Evolutionary conservation across 805 yeast genomes (phyloP), one percentile per base, ranked within the genome.

Genomic region (Yamadazyma paraphyllophila): DNA sequence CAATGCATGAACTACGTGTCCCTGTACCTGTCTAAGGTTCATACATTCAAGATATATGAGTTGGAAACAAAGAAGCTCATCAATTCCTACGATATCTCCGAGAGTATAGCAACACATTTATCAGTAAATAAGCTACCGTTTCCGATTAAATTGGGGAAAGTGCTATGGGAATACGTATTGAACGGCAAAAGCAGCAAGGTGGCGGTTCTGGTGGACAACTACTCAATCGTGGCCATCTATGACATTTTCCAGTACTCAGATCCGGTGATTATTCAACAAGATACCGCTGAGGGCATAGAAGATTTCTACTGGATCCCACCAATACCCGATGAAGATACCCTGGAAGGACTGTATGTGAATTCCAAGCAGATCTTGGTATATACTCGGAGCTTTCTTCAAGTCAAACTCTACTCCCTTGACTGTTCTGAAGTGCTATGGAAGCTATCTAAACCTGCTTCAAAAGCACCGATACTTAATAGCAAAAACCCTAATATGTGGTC

Each of bases 231-330:
- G 13, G 39, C 64, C 6, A 52, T 69, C 6, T 54, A 60, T 36
- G 67, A 59, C 39, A 46, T 67, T 14, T 45, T 55, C 12, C n/a
- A 9, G 15, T 33, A 33, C 24, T 45, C 44, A 1, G 49, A 48
- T 1, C 74, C 75, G 4, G 59, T 67, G 11, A 44, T 66, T 14
- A 65, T 71, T 10, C 65, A 60, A 35, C 71, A 59, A 43, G 46
- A 58, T 7, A 51, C 47, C 6, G 35, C 48, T 10, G 65, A 62
- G 12, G 71, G 71, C 0, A 60, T 71, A 1, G 61, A 59, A 10
- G 48, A 51, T 9, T 52, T 70, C 36, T 58, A 57, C 41, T 71
- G 76, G 76, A 58, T 71, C 9, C 63, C 63, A 0, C 65, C 69
- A 0, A 45, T 45, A 2, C 42, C 39, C 1, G 54, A 52, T 11